Conservation (phyloP, 768 basidiomycete species). For the Hygrophorus russula region DNA sequence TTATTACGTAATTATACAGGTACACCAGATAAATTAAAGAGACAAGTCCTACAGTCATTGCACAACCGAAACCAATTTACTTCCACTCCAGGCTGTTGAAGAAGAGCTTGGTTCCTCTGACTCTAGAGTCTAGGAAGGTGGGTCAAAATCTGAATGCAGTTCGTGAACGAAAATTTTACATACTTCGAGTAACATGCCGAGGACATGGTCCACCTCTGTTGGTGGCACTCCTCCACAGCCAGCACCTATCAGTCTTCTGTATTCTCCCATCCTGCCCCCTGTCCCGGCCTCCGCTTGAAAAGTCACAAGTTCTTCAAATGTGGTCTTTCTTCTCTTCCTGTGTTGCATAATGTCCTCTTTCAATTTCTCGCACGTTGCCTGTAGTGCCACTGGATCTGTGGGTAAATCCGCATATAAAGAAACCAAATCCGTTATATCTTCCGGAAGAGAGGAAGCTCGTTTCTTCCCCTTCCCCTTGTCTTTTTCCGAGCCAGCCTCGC, state of each 20-base stretch:
- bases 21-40: constrained; percentile 3
- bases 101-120: constrained; percentile 68
- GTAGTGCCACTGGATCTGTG: constrained; percentile 41
- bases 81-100: constrained; percentile 34
- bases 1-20: constrained; percentile 7
- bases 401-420: constrained; percentile 48
- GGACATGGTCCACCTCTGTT: constrained; percentile 79
- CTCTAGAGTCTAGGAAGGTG: constrained; percentile 52
- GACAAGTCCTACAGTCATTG: constrained; percentile 8
- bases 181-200: constrained; percentile 80
- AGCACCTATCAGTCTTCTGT: constrained; percentile 78
- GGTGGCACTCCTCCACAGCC: constrained; percentile 83
- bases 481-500: constrained; percentile 19
- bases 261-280: constrained; percentile 79
- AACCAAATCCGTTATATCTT: constrained; percentile 56
- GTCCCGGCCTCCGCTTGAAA: constrained; percentile 90
- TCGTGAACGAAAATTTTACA: constrained; percentile 11
- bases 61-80: constrained; percentile 21
- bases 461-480: constrained; percentile 47
- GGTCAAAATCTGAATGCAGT: not conserved
- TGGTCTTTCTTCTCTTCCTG: constrained; percentile 54
- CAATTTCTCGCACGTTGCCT: constrained; percentile 44
- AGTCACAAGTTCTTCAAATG: constrained; percentile 66
- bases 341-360: constrained; percentile 56
- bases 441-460: constrained; percentile 33